Percentiles rank a stretch among this genome's conserved stretches.
These are phyloP conservation scores for Forsythia suspensa DNA, from an alignment of 257 asterid genomes.

Conservation along the genomic window DNA sequence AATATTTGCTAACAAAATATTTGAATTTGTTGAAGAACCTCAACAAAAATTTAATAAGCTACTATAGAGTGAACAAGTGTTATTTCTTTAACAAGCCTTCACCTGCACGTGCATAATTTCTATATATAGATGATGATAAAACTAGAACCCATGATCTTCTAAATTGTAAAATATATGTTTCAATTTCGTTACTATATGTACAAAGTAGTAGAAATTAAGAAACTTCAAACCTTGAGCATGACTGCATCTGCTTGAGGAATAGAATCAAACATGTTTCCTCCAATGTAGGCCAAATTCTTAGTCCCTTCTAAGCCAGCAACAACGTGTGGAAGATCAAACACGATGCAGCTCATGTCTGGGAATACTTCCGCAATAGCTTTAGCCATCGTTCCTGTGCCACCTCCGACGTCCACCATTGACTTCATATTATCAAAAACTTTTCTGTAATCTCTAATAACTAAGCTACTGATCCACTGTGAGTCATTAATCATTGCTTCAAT, in stretches of 20 bases:
- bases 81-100: too few relatives aligned
- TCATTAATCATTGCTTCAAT: slow-evolving; percentile 22
- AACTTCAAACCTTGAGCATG: slow-evolving; percentile 19
- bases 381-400: slow-evolving; percentile 20
- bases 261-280: slow-evolving; percentile 25
- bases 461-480: neutral
- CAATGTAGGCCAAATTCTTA: slow-evolving; percentile 16
- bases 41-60: too few relatives aligned
- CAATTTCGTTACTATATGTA: neutral
- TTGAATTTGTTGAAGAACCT: too few relatives aligned
- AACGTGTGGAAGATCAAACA: slow-evolving; percentile 31
- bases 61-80: too few relatives aligned
- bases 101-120: too few relatives aligned
- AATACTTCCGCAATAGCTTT: slow-evolving; percentile 3
- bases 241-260: slow-evolving; percentile 28
- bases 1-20: too few relatives aligned
- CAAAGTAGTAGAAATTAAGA: too few relatives aligned
- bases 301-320: slow-evolving; percentile 25
- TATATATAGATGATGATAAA: too few relatives aligned
- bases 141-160: too few relatives aligned
- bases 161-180: too few relatives aligned
- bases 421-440: slow-evolving; percentile 5
- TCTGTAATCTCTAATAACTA: neutral
- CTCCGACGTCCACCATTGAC: slow-evolving; percentile 20
- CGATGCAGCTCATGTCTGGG: slow-evolving; percentile 9